Percentiles rank a stretch among this genome's conserved stretches.
Conservation (phyloP, 2,329 filamentous ascomycete genomes). For the Cordyceps fumosorosea region DNA sequence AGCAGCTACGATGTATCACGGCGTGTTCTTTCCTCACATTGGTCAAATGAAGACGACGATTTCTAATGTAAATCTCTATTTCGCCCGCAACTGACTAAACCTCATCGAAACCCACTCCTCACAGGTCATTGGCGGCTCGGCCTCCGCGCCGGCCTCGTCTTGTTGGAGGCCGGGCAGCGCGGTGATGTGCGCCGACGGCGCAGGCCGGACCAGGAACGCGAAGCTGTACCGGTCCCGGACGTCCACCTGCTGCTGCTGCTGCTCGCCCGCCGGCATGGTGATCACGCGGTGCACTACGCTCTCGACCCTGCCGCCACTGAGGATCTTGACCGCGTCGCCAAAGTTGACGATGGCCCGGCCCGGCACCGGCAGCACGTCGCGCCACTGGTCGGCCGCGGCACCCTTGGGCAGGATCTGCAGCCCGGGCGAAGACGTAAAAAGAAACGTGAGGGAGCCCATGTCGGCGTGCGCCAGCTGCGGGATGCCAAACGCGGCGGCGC, state of each 20-base stretch:
- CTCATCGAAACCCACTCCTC: constrained; percentile 4
- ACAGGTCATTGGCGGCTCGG: not conserved
- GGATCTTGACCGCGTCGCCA: constrained; percentile 3
- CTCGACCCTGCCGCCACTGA: not conserved
- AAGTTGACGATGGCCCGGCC: not conserved
- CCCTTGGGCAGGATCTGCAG: not conserved
- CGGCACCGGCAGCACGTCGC: not conserved
- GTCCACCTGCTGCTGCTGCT: not conserved
- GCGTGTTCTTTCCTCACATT: not conserved
- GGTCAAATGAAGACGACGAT: too few relatives aligned
- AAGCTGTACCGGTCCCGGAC: not conserved
- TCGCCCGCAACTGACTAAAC: constrained; percentile 2
- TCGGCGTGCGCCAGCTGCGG: constrained; percentile 4
- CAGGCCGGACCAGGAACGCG: not conserved
- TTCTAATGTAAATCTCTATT: not conserved
- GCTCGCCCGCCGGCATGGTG: not conserved
- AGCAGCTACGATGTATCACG: not conserved
- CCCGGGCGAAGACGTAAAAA: not conserved
- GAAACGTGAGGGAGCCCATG: constrained; percentile 6
- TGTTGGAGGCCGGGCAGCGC: not conserved
- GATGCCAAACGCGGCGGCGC: not conserved
- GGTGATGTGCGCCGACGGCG: not conserved
- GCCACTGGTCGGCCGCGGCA: not conserved
- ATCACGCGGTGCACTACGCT: not conserved
- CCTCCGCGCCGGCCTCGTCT: not conserved